Percentiles rank a stretch among this genome's conserved stretches.
phyloP scores from a whole-genome alignment of 345 rosid genomes.

The Arabis alpina region DNA sequence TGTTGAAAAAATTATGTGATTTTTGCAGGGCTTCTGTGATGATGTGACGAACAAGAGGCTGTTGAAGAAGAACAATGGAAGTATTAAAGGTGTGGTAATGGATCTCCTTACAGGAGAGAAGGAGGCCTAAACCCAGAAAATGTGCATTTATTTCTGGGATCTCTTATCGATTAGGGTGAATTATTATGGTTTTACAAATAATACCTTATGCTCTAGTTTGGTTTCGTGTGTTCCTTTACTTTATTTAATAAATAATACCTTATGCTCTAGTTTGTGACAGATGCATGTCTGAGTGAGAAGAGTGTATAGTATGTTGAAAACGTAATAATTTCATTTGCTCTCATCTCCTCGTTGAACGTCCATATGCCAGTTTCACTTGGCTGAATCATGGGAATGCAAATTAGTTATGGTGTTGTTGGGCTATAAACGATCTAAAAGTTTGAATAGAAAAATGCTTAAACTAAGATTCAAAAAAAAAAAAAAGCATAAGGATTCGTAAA shows the following conservation, averaged over 20 bases:
- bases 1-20: not conserved
- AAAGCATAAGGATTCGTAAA: no score
- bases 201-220: conserved; percentile 22
- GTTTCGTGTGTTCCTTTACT: conserved; percentile 22
- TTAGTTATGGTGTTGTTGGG: not conserved
- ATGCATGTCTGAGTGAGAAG: no score
- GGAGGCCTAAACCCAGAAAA: conserved; percentile 40
- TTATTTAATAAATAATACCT: not conserved
- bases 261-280: no score
- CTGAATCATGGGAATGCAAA: not conserved
- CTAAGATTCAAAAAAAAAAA: no score
- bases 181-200: conserved; percentile 30
- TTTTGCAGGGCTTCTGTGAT: conserved; percentile 78
- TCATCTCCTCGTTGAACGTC: no score
- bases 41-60: conserved; percentile 79
- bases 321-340: no score
- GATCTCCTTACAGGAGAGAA: conserved; percentile 82
- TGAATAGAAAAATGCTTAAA: no score
- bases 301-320: no score
- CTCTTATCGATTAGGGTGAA: not conserved
- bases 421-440: not conserved
- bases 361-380: no score
- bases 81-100: conserved; percentile 87
- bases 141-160: conserved; percentile 7
- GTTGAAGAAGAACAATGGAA: conserved; percentile 93